A percentile compares a stretch with the other conserved stretches of the same genome.
phyloP scores from a whole-genome alignment of 148 eudicot species.

The Hydrangea macrophylla region DNA sequence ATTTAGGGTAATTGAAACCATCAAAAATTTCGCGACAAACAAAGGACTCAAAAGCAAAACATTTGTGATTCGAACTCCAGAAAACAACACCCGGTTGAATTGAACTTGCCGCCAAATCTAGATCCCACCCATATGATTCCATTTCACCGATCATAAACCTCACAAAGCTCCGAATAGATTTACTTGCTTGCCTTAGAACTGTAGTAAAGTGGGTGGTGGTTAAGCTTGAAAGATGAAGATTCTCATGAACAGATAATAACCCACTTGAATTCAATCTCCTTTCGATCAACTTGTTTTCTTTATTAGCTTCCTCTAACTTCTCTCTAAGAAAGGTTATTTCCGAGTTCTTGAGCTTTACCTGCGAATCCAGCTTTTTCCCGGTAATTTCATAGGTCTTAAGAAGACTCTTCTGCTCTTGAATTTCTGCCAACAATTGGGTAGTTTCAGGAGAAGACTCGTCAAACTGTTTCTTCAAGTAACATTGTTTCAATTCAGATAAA shows the following conservation, averaged over 20 bases:
- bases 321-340: slow-evolving; percentile 53
- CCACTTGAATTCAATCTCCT: slow-evolving; percentile 66
- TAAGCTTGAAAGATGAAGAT: slow-evolving; percentile 51
- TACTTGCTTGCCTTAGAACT: slow-evolving; percentile 40
- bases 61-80: slow-evolving; percentile 46
- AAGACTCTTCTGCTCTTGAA: slow-evolving; percentile 58
- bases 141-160: slow-evolving; percentile 48
- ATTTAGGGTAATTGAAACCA: too few relatives aligned
- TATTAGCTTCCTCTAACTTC: slow-evolving; percentile 48
- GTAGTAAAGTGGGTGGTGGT: slow-evolving; percentile 51
- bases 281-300: slow-evolving; percentile 53
- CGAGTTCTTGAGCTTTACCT: slow-evolving; percentile 53
- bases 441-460: slow-evolving; percentile 48
- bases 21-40: too few relatives aligned
- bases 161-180: slow-evolving; percentile 58
- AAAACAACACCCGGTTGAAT: slow-evolving; percentile 56
- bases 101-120: slow-evolving; percentile 50
- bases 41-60: slow-evolving; percentile 64
- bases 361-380: slow-evolving; percentile 53
- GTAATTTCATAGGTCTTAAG: slow-evolving; percentile 49
- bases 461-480: too few relatives aligned
- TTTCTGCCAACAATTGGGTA: slow-evolving; percentile 39
- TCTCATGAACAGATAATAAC: slow-evolving; percentile 36
- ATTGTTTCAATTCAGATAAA: too few relatives aligned
- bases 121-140: slow-evolving; percentile 62